These are phyloP conservation scores for Epichloe amarillans DNA, from an alignment of 2,329 filamentous ascomycete genomes.

Conservation along the genomic window DNA sequence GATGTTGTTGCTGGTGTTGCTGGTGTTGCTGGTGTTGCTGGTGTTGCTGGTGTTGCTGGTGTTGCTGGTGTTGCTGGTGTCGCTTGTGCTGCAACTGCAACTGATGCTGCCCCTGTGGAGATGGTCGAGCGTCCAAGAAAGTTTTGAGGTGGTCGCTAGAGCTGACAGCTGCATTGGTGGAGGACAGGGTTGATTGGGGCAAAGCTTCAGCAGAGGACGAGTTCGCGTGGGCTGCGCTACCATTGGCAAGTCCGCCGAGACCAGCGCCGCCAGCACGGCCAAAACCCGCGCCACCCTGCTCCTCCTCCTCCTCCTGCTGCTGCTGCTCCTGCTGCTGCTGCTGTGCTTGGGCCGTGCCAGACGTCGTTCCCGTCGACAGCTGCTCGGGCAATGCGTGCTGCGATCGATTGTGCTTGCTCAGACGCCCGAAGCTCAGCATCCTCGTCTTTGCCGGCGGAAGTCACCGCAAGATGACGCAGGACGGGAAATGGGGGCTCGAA, in stretches of 20 bases:
- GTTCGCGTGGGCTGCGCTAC: slow-evolving; percentile 12
- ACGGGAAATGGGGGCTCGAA: neutral
- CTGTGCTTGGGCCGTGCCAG: slow-evolving; percentile 11
- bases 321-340: neutral
- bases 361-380: slow-evolving; percentile 20
- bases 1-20: slow-evolving; percentile 14
- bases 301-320: neutral
- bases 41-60: slow-evolving; percentile 16
- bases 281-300: neutral
- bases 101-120: slow-evolving; percentile 11
- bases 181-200: slow-evolving; percentile 34
- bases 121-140: slow-evolving; percentile 21
- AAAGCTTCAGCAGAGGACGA: slow-evolving; percentile 19
- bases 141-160: slow-evolving; percentile 27
- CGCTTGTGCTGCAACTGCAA: slow-evolving; percentile 10
- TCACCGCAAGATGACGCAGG: neutral
- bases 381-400: slow-evolving; percentile 40
- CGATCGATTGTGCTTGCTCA: slow-evolving; percentile 43
- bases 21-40: slow-evolving; percentile 15
- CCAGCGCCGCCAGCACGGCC: neutral
- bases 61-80: slow-evolving; percentile 15
- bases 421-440: slow-evolving; percentile 41
- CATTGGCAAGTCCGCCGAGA: neutral
- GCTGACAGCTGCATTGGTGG: slow-evolving; percentile 27
- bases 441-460: slow-evolving; percentile 8